Evolutionary conservation across 106 monocot genomes (phyloP).

Genomic region (Acanthochlamys bracteata): DNA sequence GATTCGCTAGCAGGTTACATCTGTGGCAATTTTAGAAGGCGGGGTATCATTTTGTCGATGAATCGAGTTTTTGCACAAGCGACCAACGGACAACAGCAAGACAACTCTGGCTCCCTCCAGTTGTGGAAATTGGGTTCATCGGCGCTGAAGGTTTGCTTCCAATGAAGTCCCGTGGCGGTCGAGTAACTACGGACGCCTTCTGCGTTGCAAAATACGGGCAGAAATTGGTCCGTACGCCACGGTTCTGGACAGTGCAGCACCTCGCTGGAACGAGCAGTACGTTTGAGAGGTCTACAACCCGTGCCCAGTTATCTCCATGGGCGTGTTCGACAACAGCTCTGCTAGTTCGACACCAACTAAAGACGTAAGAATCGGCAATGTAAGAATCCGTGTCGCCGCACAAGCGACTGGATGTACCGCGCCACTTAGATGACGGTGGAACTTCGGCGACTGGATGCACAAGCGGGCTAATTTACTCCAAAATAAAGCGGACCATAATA

Average conservation of each 20-base stretch:
- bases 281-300: conserved; percentile 70
- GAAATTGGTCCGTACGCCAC: conserved; percentile 68
- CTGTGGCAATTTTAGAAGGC: conserved; percentile 54
- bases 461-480: no score
- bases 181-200: conserved; percentile 55
- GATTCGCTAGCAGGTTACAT: conserved; percentile 50
- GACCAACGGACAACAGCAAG: conserved; percentile 55
- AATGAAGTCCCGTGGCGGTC: conserved; percentile 46
- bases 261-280: conserved; percentile 74
- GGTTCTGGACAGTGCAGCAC: conserved; percentile 41
- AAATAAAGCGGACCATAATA: no score
- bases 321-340: conserved; percentile 61
- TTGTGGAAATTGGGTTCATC: conserved; percentile 60
- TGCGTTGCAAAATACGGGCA: conserved; percentile 71
- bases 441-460: conserved; percentile 34
- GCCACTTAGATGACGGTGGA: conserved; percentile 74
- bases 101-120: conserved; percentile 60
- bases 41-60: conserved; percentile 71
- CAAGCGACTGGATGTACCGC: conserved; percentile 48
- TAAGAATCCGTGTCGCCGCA: conserved; percentile 50
- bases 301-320: conserved; percentile 62
- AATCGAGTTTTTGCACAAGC: conserved; percentile 71
- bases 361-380: conserved; percentile 50
- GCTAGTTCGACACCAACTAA: conserved; percentile 13
- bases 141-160: conserved; percentile 37